Conservation (phyloP, 2,329 filamentous ascomycete genomes). For the Onygenales sp. region DNA sequence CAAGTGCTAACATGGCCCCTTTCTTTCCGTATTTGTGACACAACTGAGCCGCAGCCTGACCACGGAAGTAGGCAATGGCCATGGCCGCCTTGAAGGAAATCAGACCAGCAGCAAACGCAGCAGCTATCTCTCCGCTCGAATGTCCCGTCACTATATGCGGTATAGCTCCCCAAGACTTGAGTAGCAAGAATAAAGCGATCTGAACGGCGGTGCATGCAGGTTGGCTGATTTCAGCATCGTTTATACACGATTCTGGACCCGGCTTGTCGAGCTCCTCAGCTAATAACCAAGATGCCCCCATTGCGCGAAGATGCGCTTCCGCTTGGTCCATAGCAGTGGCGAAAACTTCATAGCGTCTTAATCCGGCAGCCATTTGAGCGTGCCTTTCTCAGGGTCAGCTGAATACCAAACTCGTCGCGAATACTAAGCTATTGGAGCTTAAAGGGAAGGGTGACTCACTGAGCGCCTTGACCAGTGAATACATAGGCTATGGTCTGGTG, state of each 20-base stretch:
- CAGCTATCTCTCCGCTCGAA: conserved; percentile 8
- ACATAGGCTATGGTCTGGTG: not conserved
- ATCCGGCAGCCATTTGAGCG: not conserved
- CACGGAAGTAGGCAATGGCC: not conserved
- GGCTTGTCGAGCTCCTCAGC: not conserved
- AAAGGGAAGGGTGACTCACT: not conserved
- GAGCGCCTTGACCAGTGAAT: not conserved
- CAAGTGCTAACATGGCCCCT: not conserved
- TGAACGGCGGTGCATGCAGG: conserved; percentile 8
- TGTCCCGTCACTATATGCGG: conserved; percentile 4
- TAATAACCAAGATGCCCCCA: not conserved
- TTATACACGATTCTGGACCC: not conserved
- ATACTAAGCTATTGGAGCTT: not conserved
- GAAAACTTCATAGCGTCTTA: not conserved
- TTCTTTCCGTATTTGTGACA: not conserved
- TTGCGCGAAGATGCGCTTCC: not conserved
- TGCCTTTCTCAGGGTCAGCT: not conserved
- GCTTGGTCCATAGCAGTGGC: not conserved
- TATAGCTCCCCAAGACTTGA: not conserved
- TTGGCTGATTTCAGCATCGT: conserved; percentile 4
- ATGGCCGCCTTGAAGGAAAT: not conserved
- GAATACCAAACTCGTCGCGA: not conserved
- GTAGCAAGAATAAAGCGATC: conserved; percentile 6
- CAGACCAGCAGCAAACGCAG: not conserved
- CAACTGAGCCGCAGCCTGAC: not conserved